Percentiles rank a stretch among this genome's conserved stretches.
phyloP scores from a whole-genome alignment of 352 stramenopile species.

The Phytophthora quininea region DNA sequence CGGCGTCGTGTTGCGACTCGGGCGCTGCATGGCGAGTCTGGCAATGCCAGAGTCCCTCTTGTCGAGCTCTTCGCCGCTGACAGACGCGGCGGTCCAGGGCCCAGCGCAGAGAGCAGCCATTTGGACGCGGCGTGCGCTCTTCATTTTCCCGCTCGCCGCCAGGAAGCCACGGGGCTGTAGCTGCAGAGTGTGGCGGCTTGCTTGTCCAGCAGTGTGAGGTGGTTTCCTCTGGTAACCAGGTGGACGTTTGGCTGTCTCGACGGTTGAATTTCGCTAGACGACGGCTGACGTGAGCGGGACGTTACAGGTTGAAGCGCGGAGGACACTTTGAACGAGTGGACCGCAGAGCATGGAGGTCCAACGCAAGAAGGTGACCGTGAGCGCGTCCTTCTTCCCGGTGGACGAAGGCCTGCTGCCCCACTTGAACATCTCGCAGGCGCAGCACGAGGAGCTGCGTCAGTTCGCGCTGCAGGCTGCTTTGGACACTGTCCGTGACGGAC shows the following conservation, averaged over 20 bases:
- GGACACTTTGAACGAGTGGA: constrained; percentile 9
- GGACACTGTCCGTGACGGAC: constrained; percentile 60
- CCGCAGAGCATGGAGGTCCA: constrained; percentile 31
- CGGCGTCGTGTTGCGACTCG: constrained; percentile 31
- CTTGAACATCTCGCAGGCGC: constrained; percentile 49
- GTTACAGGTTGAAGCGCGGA: background rate
- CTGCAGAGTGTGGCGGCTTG: background rate
- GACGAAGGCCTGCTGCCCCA: constrained; percentile 53
- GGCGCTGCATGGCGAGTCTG: background rate
- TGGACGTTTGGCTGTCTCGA: background rate
- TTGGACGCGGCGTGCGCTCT: constrained; percentile 11
- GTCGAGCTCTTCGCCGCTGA: constrained; percentile 1
- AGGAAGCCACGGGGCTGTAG: background rate
- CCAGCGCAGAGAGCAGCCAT: constrained; percentile 27
- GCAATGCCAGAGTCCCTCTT: too few species aligned
- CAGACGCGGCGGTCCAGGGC: constrained; percentile 25
- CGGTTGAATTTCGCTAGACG: background rate
- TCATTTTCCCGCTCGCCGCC: constrained; percentile 29
- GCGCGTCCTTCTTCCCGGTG: constrained; percentile 60
- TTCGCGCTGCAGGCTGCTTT: constrained; percentile 60
- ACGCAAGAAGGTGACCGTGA: constrained; percentile 41
- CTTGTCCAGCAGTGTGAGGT: background rate
- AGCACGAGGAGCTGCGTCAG: constrained; percentile 68
- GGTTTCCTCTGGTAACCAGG: too few species aligned
- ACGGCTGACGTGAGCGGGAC: background rate